Evolutionary conservation across 1,139 yeast species (phyloP).

Genomic region (Pichiaceae sp.): DNA sequence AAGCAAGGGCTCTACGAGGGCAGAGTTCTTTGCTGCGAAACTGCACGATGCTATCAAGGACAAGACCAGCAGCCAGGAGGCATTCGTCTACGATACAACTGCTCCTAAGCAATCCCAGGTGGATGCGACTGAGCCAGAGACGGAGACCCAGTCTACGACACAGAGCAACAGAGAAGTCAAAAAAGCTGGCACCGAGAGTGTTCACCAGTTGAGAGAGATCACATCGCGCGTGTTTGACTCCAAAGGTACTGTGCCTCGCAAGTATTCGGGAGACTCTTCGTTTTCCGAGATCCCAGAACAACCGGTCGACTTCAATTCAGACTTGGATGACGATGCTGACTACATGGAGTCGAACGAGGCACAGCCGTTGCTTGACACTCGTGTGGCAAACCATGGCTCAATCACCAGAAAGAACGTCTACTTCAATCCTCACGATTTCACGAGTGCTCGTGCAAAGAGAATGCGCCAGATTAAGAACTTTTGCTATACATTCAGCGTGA

Average conservation of each 20-base stretch:
- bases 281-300: constrained; percentile 3
- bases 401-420: constrained; percentile 25
- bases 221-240: constrained; percentile 66
- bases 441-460: constrained; percentile 24
- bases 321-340: constrained; percentile 13
- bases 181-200: background rate
- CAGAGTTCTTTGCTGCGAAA: constrained; percentile 91
- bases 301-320: constrained; percentile 12
- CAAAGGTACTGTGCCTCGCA: constrained; percentile 61
- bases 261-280: constrained; percentile 46
- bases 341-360: constrained; percentile 1
- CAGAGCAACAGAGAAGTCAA: background rate
- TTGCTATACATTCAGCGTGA: constrained; percentile 47
- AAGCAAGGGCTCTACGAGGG: constrained; percentile 43
- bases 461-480: constrained; percentile 39
- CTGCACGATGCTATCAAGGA: constrained; percentile 80
- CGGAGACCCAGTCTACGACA: background rate
- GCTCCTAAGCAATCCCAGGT: constrained; percentile 21
- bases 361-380: constrained; percentile 5
- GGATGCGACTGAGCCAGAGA: constrained; percentile 1
- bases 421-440: constrained; percentile 54
- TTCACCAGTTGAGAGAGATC: constrained; percentile 47
- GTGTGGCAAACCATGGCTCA: constrained; percentile 3
- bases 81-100: constrained; percentile 85
- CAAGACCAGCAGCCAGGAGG: constrained; percentile 77